Percentiles rank a stretch among this genome's conserved stretches.
Evolutionary conservation across 2,329 filamentous ascomycete genomes (phyloP).

Genomic region (Coniella lustricola): DNA sequence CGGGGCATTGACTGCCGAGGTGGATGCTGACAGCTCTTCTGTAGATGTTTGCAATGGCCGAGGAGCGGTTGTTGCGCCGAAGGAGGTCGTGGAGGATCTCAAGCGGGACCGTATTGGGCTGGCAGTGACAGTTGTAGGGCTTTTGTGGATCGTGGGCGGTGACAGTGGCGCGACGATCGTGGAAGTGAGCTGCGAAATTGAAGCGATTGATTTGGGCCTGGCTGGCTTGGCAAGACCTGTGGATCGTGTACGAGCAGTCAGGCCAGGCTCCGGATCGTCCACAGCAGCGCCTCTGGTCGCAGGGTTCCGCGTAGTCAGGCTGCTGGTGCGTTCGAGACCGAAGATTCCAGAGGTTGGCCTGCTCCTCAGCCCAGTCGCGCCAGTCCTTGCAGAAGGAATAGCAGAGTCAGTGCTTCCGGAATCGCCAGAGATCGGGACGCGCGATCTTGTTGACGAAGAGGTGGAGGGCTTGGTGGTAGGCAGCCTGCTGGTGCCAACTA

Average conservation of each 20-base stretch:
- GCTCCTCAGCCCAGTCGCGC: conserved; percentile 7
- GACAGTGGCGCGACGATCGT: conserved; percentile 20
- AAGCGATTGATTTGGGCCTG: conserved; percentile 16
- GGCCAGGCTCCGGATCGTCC: neutral
- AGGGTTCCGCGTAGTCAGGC: conserved; percentile 19
- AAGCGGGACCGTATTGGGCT: conserved; percentile 29
- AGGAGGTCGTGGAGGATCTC: conserved; percentile 34
- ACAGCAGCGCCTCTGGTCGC: conserved; percentile 14
- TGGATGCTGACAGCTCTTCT: conserved; percentile 16
- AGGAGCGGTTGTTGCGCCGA: conserved; percentile 32
- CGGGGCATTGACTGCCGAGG: conserved; percentile 12
- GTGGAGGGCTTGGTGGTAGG: conserved; percentile 35
- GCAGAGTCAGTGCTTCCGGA: neutral
- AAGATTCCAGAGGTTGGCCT: conserved; percentile 20
- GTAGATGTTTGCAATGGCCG: conserved; percentile 29
- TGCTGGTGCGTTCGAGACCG: conserved; percentile 13
- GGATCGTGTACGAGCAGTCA: conserved; percentile 12
- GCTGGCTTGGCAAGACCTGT: conserved; percentile 17
- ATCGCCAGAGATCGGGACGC: conserved; percentile 2
- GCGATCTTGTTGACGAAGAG: conserved; percentile 21
- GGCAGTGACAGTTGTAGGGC: conserved; percentile 3
- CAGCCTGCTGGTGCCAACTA: conserved; percentile 41
- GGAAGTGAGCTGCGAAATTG: conserved; percentile 14
- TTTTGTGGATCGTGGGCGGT: conserved; percentile 21
- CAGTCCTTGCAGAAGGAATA: neutral